Base-by-base conservation (phyloP, 345 rosid genomes). In the Bretschneidera sinensis region DNA sequence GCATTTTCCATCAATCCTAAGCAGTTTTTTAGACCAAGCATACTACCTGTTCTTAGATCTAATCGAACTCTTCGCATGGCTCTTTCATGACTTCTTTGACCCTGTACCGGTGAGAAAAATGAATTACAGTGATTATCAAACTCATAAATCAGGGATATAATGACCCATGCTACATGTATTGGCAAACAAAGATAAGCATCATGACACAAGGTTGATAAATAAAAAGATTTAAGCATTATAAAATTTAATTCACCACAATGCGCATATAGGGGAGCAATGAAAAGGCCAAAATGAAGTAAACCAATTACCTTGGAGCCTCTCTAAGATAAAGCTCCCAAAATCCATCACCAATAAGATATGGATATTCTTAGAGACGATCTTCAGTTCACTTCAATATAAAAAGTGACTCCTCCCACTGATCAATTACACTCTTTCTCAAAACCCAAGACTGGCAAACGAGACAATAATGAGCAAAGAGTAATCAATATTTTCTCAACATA, bases 221-320 rank as follows among this genome's bases (percentile, higher is more conserved):
- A 21, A 24, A 43, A 21, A 14, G 51, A 22, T 39, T 48, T 22
- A 5, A 39, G 9, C 51, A 65, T 17, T 28, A 28, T 28, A 65
- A 9, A 22, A 28, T 9, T 17, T 19, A 21, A 5, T 20, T 57
- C 24, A 15, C 33, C 3, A 39, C 17, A 21, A n/a, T n/a, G n/a
- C n/a, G n/a, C n/a, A n/a, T n/a, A n/a, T n/a, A n/a, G n/a, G n/a
- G n/a, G n/a, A n/a, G n/a, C 19, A 47, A 17, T 11, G 35, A 9
- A 39, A 22, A 0, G 13, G 17, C 24, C n/a, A 17, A 60, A 17
- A 60, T 51, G 7, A 10, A 18, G 51, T 61, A 47, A 18, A 49
- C 16, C 31, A 24, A 43, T 66, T 75, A 76, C 80, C 77, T 72
- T 54, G 28, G 18, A 61, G 48, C 17, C 54, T 22, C 54, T 22